These are phyloP conservation scores for Monilinia polystroma DNA, from an alignment of 2,329 filamentous ascomycete genomes.

Conservation along the genomic window DNA sequence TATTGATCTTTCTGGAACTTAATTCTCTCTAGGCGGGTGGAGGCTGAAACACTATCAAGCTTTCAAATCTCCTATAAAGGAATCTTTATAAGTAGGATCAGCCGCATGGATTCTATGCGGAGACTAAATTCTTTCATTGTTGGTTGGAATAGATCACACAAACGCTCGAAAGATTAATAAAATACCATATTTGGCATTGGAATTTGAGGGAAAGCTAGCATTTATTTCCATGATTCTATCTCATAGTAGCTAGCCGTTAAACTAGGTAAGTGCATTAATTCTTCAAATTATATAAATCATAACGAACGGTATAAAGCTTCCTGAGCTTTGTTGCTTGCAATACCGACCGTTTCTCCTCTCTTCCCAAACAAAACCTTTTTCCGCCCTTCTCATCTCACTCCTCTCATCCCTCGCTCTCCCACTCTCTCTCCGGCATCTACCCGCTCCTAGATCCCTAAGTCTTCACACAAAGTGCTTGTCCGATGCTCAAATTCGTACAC, in stretches of 20 bases:
- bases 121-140: background rate
- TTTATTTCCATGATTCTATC: background rate
- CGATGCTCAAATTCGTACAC: conserved; percentile 3
- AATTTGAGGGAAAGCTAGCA: background rate
- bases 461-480: conserved; percentile 10
- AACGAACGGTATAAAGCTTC: background rate
- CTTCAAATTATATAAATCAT: background rate
- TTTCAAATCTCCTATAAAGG: background rate
- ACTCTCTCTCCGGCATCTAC: background rate
- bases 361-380: background rate
- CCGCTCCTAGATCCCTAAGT: background rate
- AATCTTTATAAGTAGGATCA: background rate
- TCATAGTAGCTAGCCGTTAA: background rate
- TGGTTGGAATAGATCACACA: background rate
- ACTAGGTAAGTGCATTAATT: background rate
- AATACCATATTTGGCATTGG: background rate
- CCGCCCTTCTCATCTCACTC: too few relatives aligned
- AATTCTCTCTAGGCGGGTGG: background rate
- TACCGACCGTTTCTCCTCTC: background rate
- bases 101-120: too few relatives aligned
- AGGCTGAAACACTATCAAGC: background rate
- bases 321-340: background rate
- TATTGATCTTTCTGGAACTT: background rate
- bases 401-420: background rate
- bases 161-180: background rate